Base-by-base conservation (phyloP, 371 early-diverging fungal species). In the Mortierella sp. region DNA sequence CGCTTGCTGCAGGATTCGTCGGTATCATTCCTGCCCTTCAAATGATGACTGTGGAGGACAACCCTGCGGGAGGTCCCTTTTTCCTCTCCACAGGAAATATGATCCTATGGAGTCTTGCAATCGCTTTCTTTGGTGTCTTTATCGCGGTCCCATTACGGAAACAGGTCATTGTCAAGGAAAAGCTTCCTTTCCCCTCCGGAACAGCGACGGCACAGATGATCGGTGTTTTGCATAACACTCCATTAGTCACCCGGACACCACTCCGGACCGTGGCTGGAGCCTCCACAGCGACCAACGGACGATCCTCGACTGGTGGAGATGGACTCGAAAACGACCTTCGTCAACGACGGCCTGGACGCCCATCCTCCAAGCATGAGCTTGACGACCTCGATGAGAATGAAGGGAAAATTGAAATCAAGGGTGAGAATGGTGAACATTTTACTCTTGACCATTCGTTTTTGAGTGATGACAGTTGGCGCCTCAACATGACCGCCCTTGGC, bases 171-270 rank as follows among this genome's bases (percentile, higher is more conserved):
- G 86, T 96, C 48, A 85, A 89, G 52, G 93, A 94, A 68, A 92
- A 93, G 73, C 86, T 96, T 6, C 86, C 88, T 15, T 96, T 96
- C 69, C 96, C 96, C 1, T 92, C 94, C 1, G 94, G 95, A 2
- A 93, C 95, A 18, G 95, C 93, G 0, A 92, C 96, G 4, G 96
- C 96, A 5, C 91, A 94, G 72, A 93, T 94, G 93, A 94, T 94
- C 70, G 86, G 90, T 14, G 87, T 94, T 4, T 74, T 94, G 21
- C 94, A 94, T 64, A 87, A 91, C 55, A 70, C 82, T 45, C 76
- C 81, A 0, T 23, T 72, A 25, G 62, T 64, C 6, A 56, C 58
- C 21, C 43, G 37, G 37, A 37, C 37, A 3, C 63, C 19, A 46
- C 59, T 28, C 68, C 74, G 9, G 37, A 68, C 21, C 60, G 44